Conservation (phyloP, 2,329 filamentous ascomycete genomes). For the Pseudofabraea citricarpa region DNA sequence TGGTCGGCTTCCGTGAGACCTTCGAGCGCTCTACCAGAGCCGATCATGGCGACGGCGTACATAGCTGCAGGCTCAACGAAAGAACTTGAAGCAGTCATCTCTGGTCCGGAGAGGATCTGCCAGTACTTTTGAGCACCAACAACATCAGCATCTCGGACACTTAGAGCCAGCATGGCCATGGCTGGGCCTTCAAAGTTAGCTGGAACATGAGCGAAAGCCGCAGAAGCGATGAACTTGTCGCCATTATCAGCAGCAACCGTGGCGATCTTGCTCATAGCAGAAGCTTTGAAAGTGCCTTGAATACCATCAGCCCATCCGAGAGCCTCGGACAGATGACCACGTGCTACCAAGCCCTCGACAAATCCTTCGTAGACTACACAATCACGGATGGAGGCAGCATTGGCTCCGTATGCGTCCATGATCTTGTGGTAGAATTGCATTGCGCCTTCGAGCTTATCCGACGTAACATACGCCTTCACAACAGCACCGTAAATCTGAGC, state of each 20-base stretch:
- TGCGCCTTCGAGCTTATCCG: conserved; percentile 75
- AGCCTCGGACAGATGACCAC: conserved; percentile 67
- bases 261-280: conserved; percentile 69
- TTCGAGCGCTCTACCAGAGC: conserved; percentile 78
- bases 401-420: conserved; percentile 53
- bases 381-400: conserved; percentile 61
- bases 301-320: conserved; percentile 67
- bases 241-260: conserved; percentile 76
- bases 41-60: conserved; percentile 84
- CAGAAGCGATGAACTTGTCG: conserved; percentile 61
- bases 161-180: conserved; percentile 80
- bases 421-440: conserved; percentile 83
- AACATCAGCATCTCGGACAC: conserved; percentile 77
- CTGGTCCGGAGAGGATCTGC: conserved; percentile 63
- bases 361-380: conserved; percentile 70
- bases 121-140: conserved; percentile 75
- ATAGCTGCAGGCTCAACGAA: conserved; percentile 87
- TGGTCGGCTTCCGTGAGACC: conserved; percentile 73
- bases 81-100: conserved; percentile 52
- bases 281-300: conserved; percentile 50
- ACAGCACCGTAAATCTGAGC: conserved; percentile 86
- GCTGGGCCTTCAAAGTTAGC: conserved; percentile 53
- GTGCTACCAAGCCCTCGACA: conserved; percentile 70
- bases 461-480: conserved; percentile 81
- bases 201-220: conserved; percentile 58